Conservation (phyloP, 108 stramenopile species). For the Skeletonema menzelii region DNA sequence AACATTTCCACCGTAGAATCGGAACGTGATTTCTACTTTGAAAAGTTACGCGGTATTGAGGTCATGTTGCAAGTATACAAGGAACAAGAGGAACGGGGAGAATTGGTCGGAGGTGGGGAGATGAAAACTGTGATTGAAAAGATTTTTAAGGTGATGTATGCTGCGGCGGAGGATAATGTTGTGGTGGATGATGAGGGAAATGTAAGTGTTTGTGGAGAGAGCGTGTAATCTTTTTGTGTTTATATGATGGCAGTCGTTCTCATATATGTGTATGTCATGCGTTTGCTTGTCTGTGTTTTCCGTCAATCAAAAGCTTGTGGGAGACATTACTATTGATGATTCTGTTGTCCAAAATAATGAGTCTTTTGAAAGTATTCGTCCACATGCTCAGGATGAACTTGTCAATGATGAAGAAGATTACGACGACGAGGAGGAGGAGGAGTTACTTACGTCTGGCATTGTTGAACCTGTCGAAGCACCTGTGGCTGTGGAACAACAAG, state of each 20-base stretch:
- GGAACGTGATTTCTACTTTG: constrained; percentile 97
- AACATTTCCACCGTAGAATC: constrained; percentile 70
- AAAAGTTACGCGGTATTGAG: constrained; percentile 94
- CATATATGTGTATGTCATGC: background rate
- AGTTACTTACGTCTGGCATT: constrained; percentile 24
- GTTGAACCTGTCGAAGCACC: constrained; percentile 15
- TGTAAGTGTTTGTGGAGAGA: constrained; percentile 3
- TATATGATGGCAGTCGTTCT: background rate
- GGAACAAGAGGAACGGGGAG: constrained; percentile 56
- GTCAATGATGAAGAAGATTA: background rate
- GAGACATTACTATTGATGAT: constrained; percentile 23
- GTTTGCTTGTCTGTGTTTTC: background rate
- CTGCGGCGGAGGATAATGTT: constrained; percentile 69
- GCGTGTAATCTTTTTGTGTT: background rate
- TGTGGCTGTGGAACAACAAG: background rate
- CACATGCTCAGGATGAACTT: constrained; percentile 17
- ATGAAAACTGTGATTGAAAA: constrained; percentile 53
- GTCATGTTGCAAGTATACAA: constrained; percentile 88
- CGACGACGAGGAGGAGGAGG: constrained; percentile 20
- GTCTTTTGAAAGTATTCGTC: background rate
- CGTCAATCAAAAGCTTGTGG: constrained; percentile 25
- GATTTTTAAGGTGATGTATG: constrained; percentile 85
- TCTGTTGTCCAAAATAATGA: constrained; percentile 5
- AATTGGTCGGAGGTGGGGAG: constrained; percentile 20
- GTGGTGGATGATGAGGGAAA: constrained; percentile 60